A percentile compares a stretch with the other conserved stretches of the same genome.
Conservation (phyloP, 371 early-diverging fungal species). For the Mortierella sp. region DNA sequence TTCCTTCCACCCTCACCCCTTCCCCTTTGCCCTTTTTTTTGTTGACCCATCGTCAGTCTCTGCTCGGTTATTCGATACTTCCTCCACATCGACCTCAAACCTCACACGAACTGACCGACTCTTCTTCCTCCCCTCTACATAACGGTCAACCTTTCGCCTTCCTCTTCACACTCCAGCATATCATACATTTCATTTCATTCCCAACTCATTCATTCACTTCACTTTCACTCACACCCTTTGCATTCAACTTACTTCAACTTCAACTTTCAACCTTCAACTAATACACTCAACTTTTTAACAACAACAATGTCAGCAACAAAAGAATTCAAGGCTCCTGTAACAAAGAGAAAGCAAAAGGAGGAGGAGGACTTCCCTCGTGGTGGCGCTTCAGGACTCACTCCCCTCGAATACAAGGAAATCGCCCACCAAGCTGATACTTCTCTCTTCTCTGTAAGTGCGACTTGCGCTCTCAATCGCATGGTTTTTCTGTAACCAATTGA, state of each 20-base stretch:
- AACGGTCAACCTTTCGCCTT: constrained; percentile 5
- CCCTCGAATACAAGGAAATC: constrained; percentile 87
- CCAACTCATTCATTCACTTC: background rate
- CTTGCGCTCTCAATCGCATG: background rate
- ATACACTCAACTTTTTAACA: constrained; percentile 14
- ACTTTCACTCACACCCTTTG: background rate
- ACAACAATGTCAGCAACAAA: constrained; percentile 44
- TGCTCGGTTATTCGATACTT: constrained; percentile 17
- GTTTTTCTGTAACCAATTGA: background rate
- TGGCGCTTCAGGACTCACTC: constrained; percentile 84
- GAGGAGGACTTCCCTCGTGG: constrained; percentile 84
- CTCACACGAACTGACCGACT: constrained; percentile 19
- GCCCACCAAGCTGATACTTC: constrained; percentile 76
- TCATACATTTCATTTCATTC: constrained; percentile 1
- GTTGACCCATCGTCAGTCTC: constrained; percentile 26
- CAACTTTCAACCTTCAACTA: constrained; percentile 5
- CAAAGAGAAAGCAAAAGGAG: constrained; percentile 53
- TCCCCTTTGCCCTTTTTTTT: constrained; percentile 4
- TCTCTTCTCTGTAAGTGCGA: constrained; percentile 51
- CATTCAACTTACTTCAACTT: constrained; percentile 6
- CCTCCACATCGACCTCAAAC: constrained; percentile 26
- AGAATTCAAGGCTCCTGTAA: constrained; percentile 57
- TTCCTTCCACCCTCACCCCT: background rate
- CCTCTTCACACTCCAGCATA: constrained; percentile 5
- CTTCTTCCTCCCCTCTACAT: background rate